A percentile compares a stretch with the other conserved stretches of the same genome.
phyloP scores from a whole-genome alignment of 345 rosid species.

The Schrenkiella parvula region DNA sequence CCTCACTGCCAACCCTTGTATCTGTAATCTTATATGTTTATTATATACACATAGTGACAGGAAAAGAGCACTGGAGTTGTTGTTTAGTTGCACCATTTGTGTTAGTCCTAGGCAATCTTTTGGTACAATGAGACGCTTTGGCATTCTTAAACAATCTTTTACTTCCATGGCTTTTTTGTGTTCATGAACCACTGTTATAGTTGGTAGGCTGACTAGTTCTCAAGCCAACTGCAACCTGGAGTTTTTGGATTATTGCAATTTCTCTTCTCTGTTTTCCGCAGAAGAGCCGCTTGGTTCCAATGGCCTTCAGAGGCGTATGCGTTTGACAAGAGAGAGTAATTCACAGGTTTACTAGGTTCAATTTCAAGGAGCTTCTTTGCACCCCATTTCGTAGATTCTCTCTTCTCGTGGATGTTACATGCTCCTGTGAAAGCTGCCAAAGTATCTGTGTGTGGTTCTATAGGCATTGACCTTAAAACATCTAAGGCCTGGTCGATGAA shows the following conservation, averaged over 20 bases:
- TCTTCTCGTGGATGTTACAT: constrained; percentile 49
- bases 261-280: constrained; percentile 45
- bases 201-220: constrained; percentile 15
- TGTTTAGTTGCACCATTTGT: constrained; percentile 7
- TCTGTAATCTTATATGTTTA: constrained; percentile 24
- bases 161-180: constrained; percentile 9
- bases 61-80: constrained; percentile 6
- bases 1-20: constrained; percentile 3
- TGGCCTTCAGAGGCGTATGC: constrained; percentile 55
- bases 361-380: constrained; percentile 49
- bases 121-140: constrained; percentile 8
- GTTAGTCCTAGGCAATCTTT: background rate
- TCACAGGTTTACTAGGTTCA: constrained; percentile 52
- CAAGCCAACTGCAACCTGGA: constrained; percentile 64
- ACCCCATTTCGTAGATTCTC: constrained; percentile 43
- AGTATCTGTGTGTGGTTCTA: constrained; percentile 32
- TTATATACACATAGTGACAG: constrained; percentile 17
- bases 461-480: constrained; percentile 46
- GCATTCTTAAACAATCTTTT: background rate
- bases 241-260: constrained; percentile 42
- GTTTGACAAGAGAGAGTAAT: constrained; percentile 55
- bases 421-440: constrained; percentile 66
- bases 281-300: constrained; percentile 51
- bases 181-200: constrained; percentile 1
- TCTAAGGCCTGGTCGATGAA: constrained; percentile 51